These are phyloP conservation scores for Acacia crassicarpa DNA, from an alignment of 306 rosid species.

Conservation along the genomic window DNA sequence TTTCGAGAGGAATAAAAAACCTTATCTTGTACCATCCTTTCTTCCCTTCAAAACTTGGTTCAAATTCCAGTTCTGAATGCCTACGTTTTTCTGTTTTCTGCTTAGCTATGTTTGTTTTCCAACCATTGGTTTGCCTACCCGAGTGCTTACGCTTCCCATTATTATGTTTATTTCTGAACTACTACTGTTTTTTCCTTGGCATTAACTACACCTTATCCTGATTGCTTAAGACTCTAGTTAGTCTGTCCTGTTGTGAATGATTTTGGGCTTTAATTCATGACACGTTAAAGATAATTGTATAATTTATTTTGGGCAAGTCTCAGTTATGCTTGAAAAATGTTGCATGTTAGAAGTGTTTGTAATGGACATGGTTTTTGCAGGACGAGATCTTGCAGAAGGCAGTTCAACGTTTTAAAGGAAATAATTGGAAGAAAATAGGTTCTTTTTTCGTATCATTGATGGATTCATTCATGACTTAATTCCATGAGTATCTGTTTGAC, in stretches of 20 bases:
- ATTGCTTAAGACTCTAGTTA: background rate
- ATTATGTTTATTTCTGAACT: slow-evolving; percentile 7
- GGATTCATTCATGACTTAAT: background rate
- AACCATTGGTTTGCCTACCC: slow-evolving; percentile 6
- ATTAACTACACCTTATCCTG: background rate
- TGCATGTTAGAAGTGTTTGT: slow-evolving; percentile 1
- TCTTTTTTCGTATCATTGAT: slow-evolving; percentile 6
- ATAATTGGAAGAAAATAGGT: slow-evolving; percentile 99
- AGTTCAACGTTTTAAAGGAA: slow-evolving; percentile 90
- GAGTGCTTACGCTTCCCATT: background rate
- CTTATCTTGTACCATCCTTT: background rate
- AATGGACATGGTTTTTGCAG: slow-evolving; percentile 46
- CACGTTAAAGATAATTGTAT: background rate
- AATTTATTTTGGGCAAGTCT: background rate
- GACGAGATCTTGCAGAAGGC: slow-evolving; percentile 82
- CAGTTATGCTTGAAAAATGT: background rate
- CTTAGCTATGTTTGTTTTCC: slow-evolving; percentile 10
- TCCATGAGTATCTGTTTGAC: background rate
- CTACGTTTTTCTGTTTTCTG: slow-evolving; percentile 10
- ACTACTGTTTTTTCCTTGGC: slow-evolving; percentile 1
- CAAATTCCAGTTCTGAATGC: slow-evolving; percentile 17
- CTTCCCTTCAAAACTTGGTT: slow-evolving; percentile 17
- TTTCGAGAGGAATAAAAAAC: background rate
- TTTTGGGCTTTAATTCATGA: background rate
- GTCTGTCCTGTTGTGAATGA: background rate